A percentile compares a stretch with the other conserved stretches of the same genome.
Conservation (phyloP, 495 filamentous ascomycete species). For the Aspergillus leporis region DNA sequence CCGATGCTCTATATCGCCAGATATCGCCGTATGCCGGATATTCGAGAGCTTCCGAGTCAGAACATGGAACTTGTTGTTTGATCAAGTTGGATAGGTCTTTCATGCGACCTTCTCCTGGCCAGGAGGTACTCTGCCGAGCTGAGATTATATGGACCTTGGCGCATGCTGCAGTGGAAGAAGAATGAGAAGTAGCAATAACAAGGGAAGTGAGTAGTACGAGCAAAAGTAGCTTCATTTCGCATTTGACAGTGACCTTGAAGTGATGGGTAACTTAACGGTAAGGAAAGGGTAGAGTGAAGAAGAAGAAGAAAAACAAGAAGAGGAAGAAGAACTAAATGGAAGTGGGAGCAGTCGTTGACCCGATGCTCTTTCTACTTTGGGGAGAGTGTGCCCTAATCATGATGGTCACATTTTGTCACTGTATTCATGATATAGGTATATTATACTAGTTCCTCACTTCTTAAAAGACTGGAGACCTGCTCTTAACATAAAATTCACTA, state of each 20-base stretch:
- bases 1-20: background rate
- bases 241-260: background rate
- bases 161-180: background rate
- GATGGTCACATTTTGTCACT: too few relatives aligned
- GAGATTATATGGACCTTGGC: background rate
- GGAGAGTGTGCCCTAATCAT: too few relatives aligned
- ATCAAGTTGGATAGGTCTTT: background rate
- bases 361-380: too few relatives aligned
- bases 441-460: too few relatives aligned
- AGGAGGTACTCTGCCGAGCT: background rate
- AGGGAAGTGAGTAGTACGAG: background rate
- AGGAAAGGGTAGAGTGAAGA: too few relatives aligned
- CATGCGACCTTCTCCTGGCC: background rate
- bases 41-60: background rate
- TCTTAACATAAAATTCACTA: too few relatives aligned
- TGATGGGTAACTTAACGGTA: too few relatives aligned
- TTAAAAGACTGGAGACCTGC: too few relatives aligned
- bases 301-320: too few relatives aligned
- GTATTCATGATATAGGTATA: too few relatives aligned
- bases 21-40: background rate
- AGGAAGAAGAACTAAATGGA: too few relatives aligned
- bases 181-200: background rate
- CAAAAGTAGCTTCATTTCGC: background rate
- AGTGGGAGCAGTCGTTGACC: too few relatives aligned
- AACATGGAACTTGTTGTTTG: background rate